phyloP scores from a whole-genome alignment of 2,329 filamentous ascomycete genomes.

The Sporothrix dimorphospora region DNA sequence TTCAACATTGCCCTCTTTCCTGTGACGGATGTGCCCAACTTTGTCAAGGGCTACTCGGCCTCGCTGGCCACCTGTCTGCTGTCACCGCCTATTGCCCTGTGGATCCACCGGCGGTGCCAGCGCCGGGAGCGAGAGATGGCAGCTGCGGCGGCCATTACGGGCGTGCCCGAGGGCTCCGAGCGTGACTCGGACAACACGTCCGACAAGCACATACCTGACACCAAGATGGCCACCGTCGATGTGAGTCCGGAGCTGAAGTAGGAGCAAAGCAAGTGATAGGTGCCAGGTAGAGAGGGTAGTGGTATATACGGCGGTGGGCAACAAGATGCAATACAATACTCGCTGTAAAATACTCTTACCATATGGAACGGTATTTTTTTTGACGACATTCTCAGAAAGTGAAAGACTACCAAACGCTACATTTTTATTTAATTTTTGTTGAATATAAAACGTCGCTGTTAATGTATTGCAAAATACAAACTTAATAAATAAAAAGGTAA shows the following conservation, averaged over 20 bases:
- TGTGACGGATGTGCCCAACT: conserved; percentile 21
- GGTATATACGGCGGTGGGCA: too few species aligned
- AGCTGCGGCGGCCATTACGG: not conserved
- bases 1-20: conserved; percentile 23
- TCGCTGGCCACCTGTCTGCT: conserved; percentile 10
- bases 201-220: not conserved
- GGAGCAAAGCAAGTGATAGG: not conserved
- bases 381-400: too few species aligned
- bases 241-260: not conserved
- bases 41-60: conserved; percentile 19
- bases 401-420: too few species aligned
- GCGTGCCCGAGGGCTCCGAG: not conserved
- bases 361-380: too few species aligned
- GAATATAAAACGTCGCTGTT: too few species aligned
- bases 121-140: conserved; percentile 2
- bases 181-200: not conserved
- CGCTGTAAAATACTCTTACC: too few species aligned
- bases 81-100: conserved; percentile 17
- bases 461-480: too few species aligned
- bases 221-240: not conserved
- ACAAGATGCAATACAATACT: too few species aligned
- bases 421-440: too few species aligned
- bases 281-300: too few species aligned
- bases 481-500: too few species aligned
- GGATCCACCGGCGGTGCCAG: conserved; percentile 2